Evolutionary conservation across 2,329 filamentous ascomycete genomes (phyloP).

Genomic region (Colletotrichum sp.): DNA sequence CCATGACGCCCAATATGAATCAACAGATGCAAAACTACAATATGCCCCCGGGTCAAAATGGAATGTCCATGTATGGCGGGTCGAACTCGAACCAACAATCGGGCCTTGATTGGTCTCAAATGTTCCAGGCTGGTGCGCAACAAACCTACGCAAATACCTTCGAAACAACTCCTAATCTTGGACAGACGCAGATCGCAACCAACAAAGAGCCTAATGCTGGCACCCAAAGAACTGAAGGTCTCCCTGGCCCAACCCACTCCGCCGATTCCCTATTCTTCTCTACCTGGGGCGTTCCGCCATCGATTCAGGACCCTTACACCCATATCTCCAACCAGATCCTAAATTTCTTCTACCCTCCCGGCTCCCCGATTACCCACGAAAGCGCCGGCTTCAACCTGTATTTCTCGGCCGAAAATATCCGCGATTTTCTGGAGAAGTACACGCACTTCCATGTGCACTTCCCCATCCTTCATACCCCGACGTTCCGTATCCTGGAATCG

Average conservation of each 20-base stretch:
- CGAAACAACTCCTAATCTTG: conserved; percentile 66
- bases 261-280: conserved; percentile 52
- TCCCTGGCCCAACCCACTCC: conserved; percentile 41
- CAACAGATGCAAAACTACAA: conserved; percentile 69
- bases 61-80: conserved; percentile 67
- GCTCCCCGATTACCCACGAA: conserved; percentile 60
- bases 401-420: conserved; percentile 71
- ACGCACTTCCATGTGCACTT: conserved; percentile 77
- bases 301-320: conserved; percentile 55
- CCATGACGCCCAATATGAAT: conserved; percentile 67
- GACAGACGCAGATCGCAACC: conserved; percentile 72
- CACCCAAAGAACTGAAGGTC: conserved; percentile 52
- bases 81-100: conserved; percentile 66
- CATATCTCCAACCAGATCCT: conserved; percentile 61
- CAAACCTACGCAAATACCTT: conserved; percentile 68
- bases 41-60: conserved; percentile 67
- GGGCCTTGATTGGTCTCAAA: conserved; percentile 77
- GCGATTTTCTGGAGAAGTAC: conserved; percentile 74
- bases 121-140: conserved; percentile 78
- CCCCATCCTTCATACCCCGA: conserved; percentile 74
- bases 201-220: conserved; percentile 69
- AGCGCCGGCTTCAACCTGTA: conserved; percentile 62
- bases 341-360: conserved; percentile 62
- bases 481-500: conserved; percentile 70
- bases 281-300: conserved; percentile 52